Evolutionary conservation across 805 yeast species (phyloP).

Genomic region (Pichia eremophila): DNA sequence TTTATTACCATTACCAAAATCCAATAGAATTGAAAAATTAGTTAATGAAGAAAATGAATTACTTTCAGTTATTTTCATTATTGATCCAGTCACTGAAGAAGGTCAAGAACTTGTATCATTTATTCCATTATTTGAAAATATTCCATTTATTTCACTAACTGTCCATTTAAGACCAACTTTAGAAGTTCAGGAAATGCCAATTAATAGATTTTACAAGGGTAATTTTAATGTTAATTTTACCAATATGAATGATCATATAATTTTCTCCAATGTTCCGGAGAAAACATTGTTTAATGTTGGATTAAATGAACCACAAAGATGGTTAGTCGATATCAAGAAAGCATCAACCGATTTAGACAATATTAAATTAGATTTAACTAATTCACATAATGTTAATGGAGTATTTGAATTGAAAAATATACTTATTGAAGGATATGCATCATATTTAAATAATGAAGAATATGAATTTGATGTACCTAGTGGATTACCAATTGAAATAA

Average conservation of each 20-base stretch:
- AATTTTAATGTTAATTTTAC: slow-evolving; percentile 27
- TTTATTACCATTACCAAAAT: slow-evolving; percentile 1
- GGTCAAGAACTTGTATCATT: slow-evolving; percentile 56
- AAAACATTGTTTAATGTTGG: slow-evolving; percentile 44
- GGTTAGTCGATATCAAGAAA: slow-evolving; percentile 52
- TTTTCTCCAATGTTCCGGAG: slow-evolving; percentile 41
- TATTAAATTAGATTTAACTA: slow-evolving; percentile 36
- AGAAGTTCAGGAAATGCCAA: slow-evolving; percentile 28
- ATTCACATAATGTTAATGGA: slow-evolving; percentile 30
- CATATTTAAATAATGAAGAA: slow-evolving; percentile 28
- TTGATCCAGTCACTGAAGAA: slow-evolving; percentile 65
- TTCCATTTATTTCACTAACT: slow-evolving; percentile 44
- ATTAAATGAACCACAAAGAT: slow-evolving; percentile 51
- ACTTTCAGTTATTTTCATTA: slow-evolving; percentile 47
- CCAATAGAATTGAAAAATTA: slow-evolving; percentile 3
- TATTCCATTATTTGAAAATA: slow-evolving; percentile 25
- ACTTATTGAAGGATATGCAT: slow-evolving; percentile 63
- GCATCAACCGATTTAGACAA: slow-evolving; percentile 57
- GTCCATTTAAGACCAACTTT: slow-evolving; percentile 48
- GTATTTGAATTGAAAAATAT: slow-evolving; percentile 43
- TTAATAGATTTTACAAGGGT: slow-evolving; percentile 52
- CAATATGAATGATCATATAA: slow-evolving; percentile 12
- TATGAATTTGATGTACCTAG: slow-evolving; percentile 30
- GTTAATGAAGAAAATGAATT: slow-evolving; percentile 6
- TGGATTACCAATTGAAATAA: slow-evolving; percentile 38